Base-by-base conservation (phyloP, 208 protist species). In the Leishmania gerbilli region DNA sequence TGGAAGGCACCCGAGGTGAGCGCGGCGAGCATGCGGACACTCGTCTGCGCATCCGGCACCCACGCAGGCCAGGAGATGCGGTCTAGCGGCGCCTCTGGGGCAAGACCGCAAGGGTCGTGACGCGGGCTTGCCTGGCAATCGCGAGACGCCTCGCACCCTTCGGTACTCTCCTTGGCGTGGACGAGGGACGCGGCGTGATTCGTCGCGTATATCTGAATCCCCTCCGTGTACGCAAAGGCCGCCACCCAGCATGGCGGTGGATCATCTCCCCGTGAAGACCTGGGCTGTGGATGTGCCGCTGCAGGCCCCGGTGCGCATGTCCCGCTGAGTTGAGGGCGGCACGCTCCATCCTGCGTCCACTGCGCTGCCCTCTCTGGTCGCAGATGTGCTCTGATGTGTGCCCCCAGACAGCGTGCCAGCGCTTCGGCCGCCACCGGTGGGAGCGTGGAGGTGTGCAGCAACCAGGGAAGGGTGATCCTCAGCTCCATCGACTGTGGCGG, bases 241-340 rank as follows among this genome's bases (percentile, higher is more conserved):
- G 79, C 69, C 1, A 90, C 72, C 87, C 87, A 90, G 56, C 81
- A 84, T 17, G 87, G 87, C 45, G 77, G 72, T 5, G 19, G 74
- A 34, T n/a, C 31, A 1, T 6, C 17, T 17, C 3, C 4, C 49
- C 17, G 34, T 53, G 51, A 19, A 51, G 40, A 34, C 55, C 0
- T 40, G 42, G 45, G 62, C n/a, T 45, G 65, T 34, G 3, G n/a
- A 34, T n/a, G 53, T 42, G 76, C 60, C n/a, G 34, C 42, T 45
- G 76, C 64, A 19, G 68, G 21, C 19, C 24, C 11, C 19, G 17
- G 37, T 47, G 65, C 37, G 65, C 65, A 24, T 27, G 37, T 13
- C 7, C 65, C 37, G 37, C 31, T 21, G 62, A 37, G 13, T 68
- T 31, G 62, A 68, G 62, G 31, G 31, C 31, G 15, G 53, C 47